Percentiles rank a stretch among this genome's conserved stretches.
Conservation (phyloP, 202 grass and related monocot species). For the Panicum virgatum region DNA sequence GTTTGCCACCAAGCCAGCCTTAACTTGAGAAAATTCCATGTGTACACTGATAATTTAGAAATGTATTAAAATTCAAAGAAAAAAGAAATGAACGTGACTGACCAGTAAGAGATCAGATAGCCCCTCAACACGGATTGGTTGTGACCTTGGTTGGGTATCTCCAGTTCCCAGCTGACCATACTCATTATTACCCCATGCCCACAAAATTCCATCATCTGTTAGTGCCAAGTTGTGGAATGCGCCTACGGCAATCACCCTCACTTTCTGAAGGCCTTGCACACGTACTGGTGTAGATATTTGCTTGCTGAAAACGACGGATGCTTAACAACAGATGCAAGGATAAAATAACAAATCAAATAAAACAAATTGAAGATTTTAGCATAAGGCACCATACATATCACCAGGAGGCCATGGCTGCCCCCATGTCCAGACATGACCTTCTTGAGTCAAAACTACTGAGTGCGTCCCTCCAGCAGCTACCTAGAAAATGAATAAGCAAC, state of each 20-base stretch:
- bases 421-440: constrained; percentile 97
- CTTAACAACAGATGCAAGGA: constrained; percentile 22
- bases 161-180: constrained; percentile 93
- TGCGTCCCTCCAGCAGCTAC: constrained; percentile 98
- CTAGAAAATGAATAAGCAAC: constrained; percentile 44
- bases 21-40: neutral
- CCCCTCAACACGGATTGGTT: constrained; percentile 69
- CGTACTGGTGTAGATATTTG: constrained; percentile 92
- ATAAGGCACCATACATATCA: constrained; percentile 72
- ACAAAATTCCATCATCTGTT: constrained; percentile 73
- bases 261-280: constrained; percentile 85
- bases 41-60: neutral
- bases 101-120: constrained; percentile 80
- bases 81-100: constrained; percentile 31
- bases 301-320: constrained; percentile 53
- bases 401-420: constrained; percentile 99
- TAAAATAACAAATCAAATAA: constrained; percentile 4
- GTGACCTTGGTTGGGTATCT: constrained; percentile 93
- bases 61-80: constrained; percentile 12
- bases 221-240: constrained; percentile 99
- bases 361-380: constrained; percentile 10
- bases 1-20: neutral
- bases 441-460: constrained; percentile 87
- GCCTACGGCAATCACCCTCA: constrained; percentile 84
- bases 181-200: constrained; percentile 98